Evolutionary conservation across 305 asterid species (phyloP).

Genomic region (Fraxinus sp.): DNA sequence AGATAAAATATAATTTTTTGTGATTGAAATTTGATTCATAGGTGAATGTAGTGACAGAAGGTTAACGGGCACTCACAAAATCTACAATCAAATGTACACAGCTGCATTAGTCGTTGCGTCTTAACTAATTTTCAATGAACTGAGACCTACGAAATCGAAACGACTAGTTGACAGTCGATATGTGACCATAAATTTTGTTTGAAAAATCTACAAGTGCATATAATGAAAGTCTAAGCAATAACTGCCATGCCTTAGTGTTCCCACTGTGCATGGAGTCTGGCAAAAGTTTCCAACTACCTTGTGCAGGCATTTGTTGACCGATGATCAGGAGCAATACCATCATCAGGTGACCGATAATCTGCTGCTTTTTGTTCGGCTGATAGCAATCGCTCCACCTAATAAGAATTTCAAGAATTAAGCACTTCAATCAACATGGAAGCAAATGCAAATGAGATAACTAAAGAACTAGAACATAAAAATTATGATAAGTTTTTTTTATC

Average conservation of each 20-base stretch:
- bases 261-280: neutral
- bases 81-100: neutral
- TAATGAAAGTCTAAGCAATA: neutral
- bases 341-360: constrained; percentile 91
- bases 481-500: constrained; percentile 18
- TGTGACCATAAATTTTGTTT: neutral
- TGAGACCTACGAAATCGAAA: neutral
- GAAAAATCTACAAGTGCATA: neutral
- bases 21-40: neutral
- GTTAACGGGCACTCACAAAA: neutral
- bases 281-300: constrained; percentile 46
- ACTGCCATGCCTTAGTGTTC: neutral
- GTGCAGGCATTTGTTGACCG: constrained; percentile 94
- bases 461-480: constrained; percentile 9
- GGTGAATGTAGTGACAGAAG: neutral
- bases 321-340: constrained; percentile 89
- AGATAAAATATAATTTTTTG: neutral
- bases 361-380: constrained; percentile 93
- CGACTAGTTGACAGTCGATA: neutral
- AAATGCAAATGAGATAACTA: constrained; percentile 12
- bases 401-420: constrained; percentile 25
- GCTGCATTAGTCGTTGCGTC: neutral
- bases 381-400: constrained; percentile 83
- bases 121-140: neutral
- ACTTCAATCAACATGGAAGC: constrained; percentile 11